phyloP scores from a whole-genome alignment of 371 early-diverging fungal genomes.

The Haplosporangium sp. region DNA sequence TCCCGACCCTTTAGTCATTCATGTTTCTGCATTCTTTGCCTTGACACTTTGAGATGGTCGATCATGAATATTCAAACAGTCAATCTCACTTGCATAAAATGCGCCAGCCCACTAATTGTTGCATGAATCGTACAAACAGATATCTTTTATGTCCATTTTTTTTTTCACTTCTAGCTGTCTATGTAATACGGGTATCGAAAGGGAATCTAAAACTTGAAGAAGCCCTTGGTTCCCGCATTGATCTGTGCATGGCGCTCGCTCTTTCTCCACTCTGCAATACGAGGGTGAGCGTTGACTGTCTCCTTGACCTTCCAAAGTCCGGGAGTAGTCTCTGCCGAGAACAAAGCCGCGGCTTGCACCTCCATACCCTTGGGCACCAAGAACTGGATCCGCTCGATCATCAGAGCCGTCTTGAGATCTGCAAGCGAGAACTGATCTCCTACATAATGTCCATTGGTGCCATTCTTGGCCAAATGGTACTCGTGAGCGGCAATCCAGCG shows the following conservation, averaged over 20 bases:
- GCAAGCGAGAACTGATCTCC: slow-evolving; percentile 21
- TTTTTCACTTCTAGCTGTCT: not conserved
- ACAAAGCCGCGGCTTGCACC: not conserved
- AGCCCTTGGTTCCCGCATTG: slow-evolving; percentile 9
- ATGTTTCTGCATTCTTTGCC: no score
- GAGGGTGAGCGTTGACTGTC: slow-evolving; percentile 16
- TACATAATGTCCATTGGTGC: slow-evolving; percentile 33
- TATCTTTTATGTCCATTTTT: no score
- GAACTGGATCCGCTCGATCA: slow-evolving; percentile 18
- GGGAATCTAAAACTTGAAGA: slow-evolving; percentile 21
- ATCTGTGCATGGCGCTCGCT: slow-evolving; percentile 15
- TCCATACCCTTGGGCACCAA: slow-evolving; percentile 20
- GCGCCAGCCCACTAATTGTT: no score
- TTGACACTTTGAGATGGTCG: no score
- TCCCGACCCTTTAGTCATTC: no score
- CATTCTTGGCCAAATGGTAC: slow-evolving; percentile 25
- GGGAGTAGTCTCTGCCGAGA: slow-evolving; percentile 26
- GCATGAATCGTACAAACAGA: no score
- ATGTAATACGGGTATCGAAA: not conserved
- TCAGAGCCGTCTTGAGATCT: slow-evolving; percentile 23
- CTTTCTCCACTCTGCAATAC: slow-evolving; percentile 8
- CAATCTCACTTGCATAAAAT: no score
- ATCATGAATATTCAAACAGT: no score
- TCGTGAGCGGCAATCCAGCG: slow-evolving; percentile 24
- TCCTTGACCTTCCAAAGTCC: slow-evolving; percentile 36